Evolutionary conservation across 257 asterid species (phyloP).

Genomic region (Ajuga chamaepitys): DNA sequence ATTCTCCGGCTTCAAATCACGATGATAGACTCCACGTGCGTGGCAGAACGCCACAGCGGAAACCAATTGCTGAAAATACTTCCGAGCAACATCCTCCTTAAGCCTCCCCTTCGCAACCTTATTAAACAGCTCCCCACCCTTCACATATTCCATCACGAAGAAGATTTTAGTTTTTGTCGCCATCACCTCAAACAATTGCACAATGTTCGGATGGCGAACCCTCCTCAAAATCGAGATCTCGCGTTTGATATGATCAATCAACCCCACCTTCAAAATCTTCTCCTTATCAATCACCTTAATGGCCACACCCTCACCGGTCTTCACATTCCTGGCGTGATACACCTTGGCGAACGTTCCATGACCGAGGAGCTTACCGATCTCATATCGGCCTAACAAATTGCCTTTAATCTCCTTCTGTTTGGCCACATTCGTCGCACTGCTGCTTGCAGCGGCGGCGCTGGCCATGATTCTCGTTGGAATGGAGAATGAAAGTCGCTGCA

Average conservation of each 20-base stretch:
- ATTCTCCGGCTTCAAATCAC: constrained; percentile 88
- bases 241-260: constrained; percentile 70
- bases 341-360: constrained; percentile 96
- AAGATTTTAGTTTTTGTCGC: constrained; percentile 79
- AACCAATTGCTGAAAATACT: constrained; percentile 72
- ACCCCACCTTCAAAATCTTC: constrained; percentile 70
- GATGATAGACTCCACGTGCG: constrained; percentile 88
- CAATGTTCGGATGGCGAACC: constrained; percentile 95
- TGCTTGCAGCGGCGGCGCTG: constrained; percentile 9
- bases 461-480: constrained; percentile 23
- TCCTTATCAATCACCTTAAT: constrained; percentile 90
- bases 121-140: constrained; percentile 84
- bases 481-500: background rate
- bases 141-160: constrained; percentile 88
- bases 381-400: constrained; percentile 59
- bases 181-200: constrained; percentile 87
- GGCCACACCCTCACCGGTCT: constrained; percentile 64
- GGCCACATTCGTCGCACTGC: constrained; percentile 4
- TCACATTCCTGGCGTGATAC: constrained; percentile 68
- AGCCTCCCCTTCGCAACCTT: constrained; percentile 92
- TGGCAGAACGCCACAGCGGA: constrained; percentile 92
- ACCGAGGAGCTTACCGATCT: constrained; percentile 65
- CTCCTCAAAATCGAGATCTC: constrained; percentile 87
- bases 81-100: constrained; percentile 73
- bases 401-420: constrained; percentile 46